A percentile compares a stretch with the other conserved stretches of the same genome.
Conservation (phyloP, 345 rosid genomes). For the Syzygium grande region DNA sequence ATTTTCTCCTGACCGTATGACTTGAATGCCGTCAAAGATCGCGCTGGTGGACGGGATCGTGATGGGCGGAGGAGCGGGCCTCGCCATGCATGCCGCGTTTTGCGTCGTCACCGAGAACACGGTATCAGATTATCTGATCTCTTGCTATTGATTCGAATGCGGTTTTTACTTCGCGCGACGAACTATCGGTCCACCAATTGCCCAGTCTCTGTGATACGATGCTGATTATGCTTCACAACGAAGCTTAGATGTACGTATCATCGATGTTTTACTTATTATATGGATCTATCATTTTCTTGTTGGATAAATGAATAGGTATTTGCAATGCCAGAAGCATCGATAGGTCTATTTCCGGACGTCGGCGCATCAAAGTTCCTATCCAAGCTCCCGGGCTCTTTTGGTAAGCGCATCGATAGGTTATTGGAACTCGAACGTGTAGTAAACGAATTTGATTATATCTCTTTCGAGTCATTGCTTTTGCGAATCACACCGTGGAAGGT, state of each 20-base stretch:
- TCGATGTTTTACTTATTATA: neutral
- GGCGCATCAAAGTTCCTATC: constrained; percentile 12
- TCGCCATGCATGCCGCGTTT: constrained; percentile 11
- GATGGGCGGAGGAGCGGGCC: constrained; percentile 37
- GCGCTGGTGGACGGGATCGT: constrained; percentile 22
- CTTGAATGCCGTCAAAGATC: neutral
- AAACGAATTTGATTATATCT: neutral
- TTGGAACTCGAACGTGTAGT: neutral
- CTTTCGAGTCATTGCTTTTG: neutral
- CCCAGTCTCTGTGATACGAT: too few species aligned
- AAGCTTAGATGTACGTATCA: neutral
- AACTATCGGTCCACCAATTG: too few species aligned
- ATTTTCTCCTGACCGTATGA: neutral
- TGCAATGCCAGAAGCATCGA: constrained; percentile 7
- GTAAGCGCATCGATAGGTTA: neutral
- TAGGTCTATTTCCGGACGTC: constrained; percentile 2
- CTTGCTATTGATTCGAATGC: neutral
- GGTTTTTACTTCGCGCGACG: neutral
- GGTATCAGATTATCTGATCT: neutral
- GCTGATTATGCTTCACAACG: too few species aligned
- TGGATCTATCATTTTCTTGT: neutral
- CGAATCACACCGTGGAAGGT: neutral
- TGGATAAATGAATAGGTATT: neutral
- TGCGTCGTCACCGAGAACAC: constrained; percentile 22
- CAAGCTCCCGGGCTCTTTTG: constrained; percentile 11